Evolutionary conservation across 108 stramenopile genomes (phyloP), one percentile per base, ranked within the genome.

Genomic region (Aurantiochytrium sp.): DNA sequence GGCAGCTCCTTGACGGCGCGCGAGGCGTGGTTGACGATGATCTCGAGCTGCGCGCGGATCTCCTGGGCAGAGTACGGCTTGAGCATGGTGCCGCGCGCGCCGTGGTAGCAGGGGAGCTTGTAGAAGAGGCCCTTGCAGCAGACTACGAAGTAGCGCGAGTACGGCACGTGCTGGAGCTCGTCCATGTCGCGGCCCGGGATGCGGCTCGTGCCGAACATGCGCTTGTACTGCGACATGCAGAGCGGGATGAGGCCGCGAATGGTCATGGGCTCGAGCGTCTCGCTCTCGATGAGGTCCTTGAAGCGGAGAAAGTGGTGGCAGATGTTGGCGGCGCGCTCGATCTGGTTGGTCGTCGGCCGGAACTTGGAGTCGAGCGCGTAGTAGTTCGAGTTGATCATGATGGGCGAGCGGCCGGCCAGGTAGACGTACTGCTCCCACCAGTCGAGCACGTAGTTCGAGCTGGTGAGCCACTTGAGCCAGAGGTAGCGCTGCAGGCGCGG

Each of bases 351-450:
- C 24, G 86, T 81, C 27, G 88, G 73, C 10, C 27, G 34, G 37
- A 4, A 30, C 59, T 68, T 41, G 27, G 50, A 24, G 36, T 88
- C 88, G 1, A 88, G 73, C 24, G 54, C 88, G 73, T 88, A 88
- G 88, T 88, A 88, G 85, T 86, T 88, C 24, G 88, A 88, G 81
- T 88, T 88, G 27, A 88, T 32, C 12, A 24, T 10, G 54, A 88
- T 42, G 8, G 88, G 54, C 24, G 24, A 30, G 59, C 88, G 88
- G 81, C 54, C 52, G 15, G 22, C n/a, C 17, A 88, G 88, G 55
- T 88, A 88, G 37, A 73, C 68, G 52, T 88, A 88, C 54, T 42
- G 19, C 41, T 86, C 85, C 88, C 88, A 88, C 88, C 88, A 88
- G 81, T 88, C 88, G 6, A 86, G 48, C 85, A 86, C 41, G 73